A percentile compares a stretch with the other conserved stretches of the same genome.
phyloP scores from a whole-genome alignment of 139 green algal genomes.

The Eudorina sp. region DNA sequence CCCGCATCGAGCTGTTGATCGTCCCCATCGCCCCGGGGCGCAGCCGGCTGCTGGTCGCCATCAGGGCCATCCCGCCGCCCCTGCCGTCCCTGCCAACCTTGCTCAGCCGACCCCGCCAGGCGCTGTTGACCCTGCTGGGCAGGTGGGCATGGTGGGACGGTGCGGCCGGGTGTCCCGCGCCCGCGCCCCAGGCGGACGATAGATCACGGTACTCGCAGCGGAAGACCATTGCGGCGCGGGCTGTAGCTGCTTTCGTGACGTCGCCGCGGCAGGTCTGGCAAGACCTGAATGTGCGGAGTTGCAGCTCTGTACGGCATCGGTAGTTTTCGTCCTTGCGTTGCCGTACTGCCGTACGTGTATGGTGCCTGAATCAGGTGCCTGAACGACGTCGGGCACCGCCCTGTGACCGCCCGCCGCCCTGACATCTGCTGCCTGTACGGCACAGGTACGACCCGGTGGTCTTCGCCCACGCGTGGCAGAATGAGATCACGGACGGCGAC shows the following conservation, averaged over 20 bases:
- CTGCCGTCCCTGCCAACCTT: not conserved
- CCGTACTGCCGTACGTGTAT: not conserved
- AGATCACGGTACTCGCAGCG: too few relatives aligned
- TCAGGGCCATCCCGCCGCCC: not conserved
- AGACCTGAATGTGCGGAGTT: too few relatives aligned
- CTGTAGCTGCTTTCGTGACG: too few relatives aligned
- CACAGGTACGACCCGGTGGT: slow-evolving; percentile 6
- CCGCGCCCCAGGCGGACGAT: too few relatives aligned
- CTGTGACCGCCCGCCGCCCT: too few relatives aligned
- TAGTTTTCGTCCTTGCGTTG: too few relatives aligned
- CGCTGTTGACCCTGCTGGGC: not conserved
- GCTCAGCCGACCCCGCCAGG: not conserved
- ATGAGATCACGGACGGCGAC: slow-evolving; percentile 9
- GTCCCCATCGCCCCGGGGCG: slow-evolving; percentile 4
- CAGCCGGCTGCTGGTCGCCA: not conserved
- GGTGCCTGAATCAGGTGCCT: too few relatives aligned
- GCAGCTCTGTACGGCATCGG: too few relatives aligned
- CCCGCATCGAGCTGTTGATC: slow-evolving; percentile 1
- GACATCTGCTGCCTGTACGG: not conserved
- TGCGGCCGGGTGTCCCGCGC: not conserved
- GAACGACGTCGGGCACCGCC: too few relatives aligned
- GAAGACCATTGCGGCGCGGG: too few relatives aligned
- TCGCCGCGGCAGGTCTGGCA: too few relatives aligned
- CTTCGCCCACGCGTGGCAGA: not conserved
- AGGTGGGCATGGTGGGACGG: not conserved